These are phyloP conservation scores for Penicillium flavigenum DNA, from an alignment of 495 filamentous ascomycete species.

Conservation along the genomic window DNA sequence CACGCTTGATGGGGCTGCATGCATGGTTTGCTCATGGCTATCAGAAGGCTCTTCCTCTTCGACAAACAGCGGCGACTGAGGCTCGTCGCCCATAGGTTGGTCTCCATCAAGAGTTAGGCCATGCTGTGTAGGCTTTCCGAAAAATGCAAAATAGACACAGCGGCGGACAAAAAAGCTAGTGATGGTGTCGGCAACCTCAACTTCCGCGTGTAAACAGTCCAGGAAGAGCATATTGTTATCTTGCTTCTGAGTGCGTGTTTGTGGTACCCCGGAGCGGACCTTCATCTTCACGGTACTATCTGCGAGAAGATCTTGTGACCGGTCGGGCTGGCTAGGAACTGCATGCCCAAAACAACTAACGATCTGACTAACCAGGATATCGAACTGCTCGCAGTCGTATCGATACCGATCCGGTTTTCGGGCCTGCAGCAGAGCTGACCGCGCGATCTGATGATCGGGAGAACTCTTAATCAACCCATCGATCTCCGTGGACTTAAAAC, in stretches of 20 bases:
- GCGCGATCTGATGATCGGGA: conserved; percentile 33
- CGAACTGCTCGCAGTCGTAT: conserved; percentile 25
- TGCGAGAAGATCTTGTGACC: conserved; percentile 6
- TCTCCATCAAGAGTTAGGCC: too few species aligned
- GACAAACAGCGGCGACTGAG: too few species aligned
- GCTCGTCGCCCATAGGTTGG: too few species aligned
- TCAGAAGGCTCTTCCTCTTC: too few species aligned
- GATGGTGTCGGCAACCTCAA: conserved; percentile 19
- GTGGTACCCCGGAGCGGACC: conserved; percentile 23
- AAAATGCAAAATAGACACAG: conserved; percentile 39
- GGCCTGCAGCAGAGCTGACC: conserved; percentile 32
- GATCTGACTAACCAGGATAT: conserved; percentile 25
- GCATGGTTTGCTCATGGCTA: too few species aligned
- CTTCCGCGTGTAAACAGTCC: conserved; percentile 25
- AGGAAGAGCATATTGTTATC: conserved; percentile 31
- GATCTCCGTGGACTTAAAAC: conserved; percentile 31
- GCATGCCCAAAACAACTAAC: conserved; percentile 21
- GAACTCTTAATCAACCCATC: conserved; percentile 21
- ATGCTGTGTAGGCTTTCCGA: conserved; percentile 23
- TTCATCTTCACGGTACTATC: conserved; percentile 15
- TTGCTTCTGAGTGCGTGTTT: conserved; percentile 17
- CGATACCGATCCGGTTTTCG: conserved; percentile 29
- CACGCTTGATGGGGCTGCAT: too few species aligned
- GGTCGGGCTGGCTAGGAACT: conserved; percentile 14
- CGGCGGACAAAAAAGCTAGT: conserved; percentile 33